Conservation (phyloP, 192 early-diverging fungal genomes). For the Thamnidium elegans region DNA sequence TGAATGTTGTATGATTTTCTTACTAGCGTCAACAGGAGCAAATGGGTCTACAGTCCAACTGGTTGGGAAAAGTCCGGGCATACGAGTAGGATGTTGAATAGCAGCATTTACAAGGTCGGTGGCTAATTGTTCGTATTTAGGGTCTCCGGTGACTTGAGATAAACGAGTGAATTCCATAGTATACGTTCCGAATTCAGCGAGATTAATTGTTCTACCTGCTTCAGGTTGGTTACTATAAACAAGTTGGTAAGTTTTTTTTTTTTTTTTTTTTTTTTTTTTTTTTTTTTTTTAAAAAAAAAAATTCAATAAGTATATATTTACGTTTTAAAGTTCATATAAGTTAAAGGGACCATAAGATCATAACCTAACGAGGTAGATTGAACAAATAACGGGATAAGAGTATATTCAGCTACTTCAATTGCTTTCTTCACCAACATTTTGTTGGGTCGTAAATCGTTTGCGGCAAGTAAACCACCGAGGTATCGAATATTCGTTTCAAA, state of each 20-base stretch:
- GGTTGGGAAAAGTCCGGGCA: constrained; percentile 60
- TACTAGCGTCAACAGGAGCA: constrained; percentile 6
- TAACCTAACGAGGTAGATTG: constrained; percentile 70
- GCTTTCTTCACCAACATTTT: constrained; percentile 64
- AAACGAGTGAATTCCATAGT: constrained; percentile 75
- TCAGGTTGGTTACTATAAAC: too few species aligned
- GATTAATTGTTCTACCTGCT: background rate
- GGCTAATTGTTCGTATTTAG: constrained; percentile 55
- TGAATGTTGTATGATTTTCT: too few species aligned
- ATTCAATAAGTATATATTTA: background rate
- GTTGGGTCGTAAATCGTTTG: constrained; percentile 78
- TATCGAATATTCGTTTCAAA: constrained; percentile 84
- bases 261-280: too few species aligned
- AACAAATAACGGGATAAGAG: constrained; percentile 6
- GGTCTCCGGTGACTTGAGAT: constrained; percentile 68
- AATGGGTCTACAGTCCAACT: constrained; percentile 37
- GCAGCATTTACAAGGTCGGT: constrained; percentile 48
- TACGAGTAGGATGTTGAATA: constrained; percentile 35
- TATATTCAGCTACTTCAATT: constrained; percentile 53
- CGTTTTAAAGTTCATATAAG: constrained; percentile 50
- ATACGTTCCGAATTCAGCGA: constrained; percentile 70
- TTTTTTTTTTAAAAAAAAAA: too few species aligned
- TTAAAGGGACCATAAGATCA: constrained; percentile 55
- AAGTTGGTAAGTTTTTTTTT: too few species aligned
- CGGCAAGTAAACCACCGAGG: constrained; percentile 75